phyloP scores from a whole-genome alignment of 2,329 filamentous ascomycete genomes.

The Aspergillus floridensis region DNA sequence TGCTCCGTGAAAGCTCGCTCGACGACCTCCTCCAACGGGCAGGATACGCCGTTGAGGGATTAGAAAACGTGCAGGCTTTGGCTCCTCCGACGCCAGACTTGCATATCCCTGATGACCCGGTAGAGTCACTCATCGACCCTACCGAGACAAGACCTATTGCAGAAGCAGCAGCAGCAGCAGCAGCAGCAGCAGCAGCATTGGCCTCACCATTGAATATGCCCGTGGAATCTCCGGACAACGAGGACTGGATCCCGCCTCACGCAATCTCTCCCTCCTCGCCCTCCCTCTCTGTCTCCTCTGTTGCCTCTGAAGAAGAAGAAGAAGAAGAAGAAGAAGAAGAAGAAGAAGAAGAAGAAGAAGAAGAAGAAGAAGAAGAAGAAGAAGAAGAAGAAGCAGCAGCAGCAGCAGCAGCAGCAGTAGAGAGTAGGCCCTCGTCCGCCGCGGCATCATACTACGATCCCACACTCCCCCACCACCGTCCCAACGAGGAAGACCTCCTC shows the following conservation, averaged over 20 bases:
- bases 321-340: too few species aligned
- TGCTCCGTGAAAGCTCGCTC: slow-evolving; percentile 38
- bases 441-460: slow-evolving; percentile 34
- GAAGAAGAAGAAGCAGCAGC: too few species aligned
- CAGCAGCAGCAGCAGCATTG: neutral
- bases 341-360: too few species aligned
- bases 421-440: neutral
- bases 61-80: slow-evolving; percentile 21
- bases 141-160: neutral
- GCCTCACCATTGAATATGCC: slow-evolving; percentile 4
- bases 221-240: slow-evolving; percentile 20
- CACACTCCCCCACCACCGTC: slow-evolving; percentile 48
- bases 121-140: slow-evolving; percentile 3
- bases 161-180: neutral
- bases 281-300: neutral
- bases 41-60: slow-evolving; percentile 37
- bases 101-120: slow-evolving; percentile 22
- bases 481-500: slow-evolving; percentile 29
- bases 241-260: slow-evolving; percentile 3
- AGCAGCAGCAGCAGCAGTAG: neutral
- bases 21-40: slow-evolving; percentile 44
- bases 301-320: neutral
- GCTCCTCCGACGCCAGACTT: slow-evolving; percentile 24
- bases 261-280: slow-evolving; percentile 4
- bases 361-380: too few species aligned